phyloP scores from a whole-genome alignment of 2,329 filamentous ascomycete species.

The Talaromyces amestolkiae region DNA sequence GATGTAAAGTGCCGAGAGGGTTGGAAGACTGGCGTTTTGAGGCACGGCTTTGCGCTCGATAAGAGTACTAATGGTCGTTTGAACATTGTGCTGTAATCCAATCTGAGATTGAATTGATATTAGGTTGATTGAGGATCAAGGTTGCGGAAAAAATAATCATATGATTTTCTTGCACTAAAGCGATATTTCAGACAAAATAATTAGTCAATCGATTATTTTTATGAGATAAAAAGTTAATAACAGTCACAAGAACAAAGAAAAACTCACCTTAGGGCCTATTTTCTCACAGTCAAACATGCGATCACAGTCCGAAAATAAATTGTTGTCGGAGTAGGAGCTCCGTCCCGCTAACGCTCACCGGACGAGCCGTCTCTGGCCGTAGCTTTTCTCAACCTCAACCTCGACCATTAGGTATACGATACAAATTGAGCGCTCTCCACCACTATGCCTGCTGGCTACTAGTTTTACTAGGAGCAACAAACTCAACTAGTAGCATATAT shows the following conservation, averaged over 20 bases:
- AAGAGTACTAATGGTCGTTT: slow-evolving; percentile 29
- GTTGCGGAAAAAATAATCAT: background rate
- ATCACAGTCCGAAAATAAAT: background rate
- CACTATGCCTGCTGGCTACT: slow-evolving; percentile 5
- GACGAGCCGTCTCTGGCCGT: slow-evolving; percentile 18
- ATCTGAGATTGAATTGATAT: slow-evolving; percentile 5
- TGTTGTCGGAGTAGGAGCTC: slow-evolving; percentile 25
- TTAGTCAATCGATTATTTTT: background rate
- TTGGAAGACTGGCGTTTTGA: slow-evolving; percentile 23
- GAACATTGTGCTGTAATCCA: slow-evolving; percentile 29
- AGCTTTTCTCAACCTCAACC: slow-evolving; percentile 23
- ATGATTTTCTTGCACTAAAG: background rate
- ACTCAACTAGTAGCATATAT: background rate
- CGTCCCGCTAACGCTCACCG: slow-evolving; percentile 37
- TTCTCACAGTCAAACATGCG: background rate
- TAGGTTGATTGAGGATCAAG: background rate
- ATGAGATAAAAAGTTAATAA: background rate
- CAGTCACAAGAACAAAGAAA: background rate
- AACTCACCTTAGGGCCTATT: background rate
- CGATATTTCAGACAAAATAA: background rate
- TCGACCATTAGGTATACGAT: background rate
- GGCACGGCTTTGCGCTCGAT: slow-evolving; percentile 28
- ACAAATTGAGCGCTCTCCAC: background rate
- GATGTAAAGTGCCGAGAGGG: slow-evolving; percentile 18
- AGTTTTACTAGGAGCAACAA: background rate